These are phyloP conservation scores for Excoecaria agallocha DNA, from an alignment of 345 rosid genomes.

Conservation along the genomic window DNA sequence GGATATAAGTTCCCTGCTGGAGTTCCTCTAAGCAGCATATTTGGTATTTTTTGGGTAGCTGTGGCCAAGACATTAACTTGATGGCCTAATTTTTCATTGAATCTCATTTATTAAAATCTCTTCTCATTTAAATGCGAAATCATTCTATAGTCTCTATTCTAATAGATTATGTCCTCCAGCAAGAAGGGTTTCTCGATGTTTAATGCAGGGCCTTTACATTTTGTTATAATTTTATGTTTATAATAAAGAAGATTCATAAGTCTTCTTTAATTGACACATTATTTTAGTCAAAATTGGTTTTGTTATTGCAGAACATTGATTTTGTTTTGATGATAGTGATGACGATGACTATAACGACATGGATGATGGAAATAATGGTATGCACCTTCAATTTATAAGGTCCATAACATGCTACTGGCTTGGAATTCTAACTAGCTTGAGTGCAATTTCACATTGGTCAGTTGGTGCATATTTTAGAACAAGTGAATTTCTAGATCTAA, in stretches of 20 bases:
- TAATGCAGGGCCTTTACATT: not conserved
- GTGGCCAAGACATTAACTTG: not conserved
- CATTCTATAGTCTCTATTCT: not conserved
- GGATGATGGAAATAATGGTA: too few species aligned
- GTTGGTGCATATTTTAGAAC: too few species aligned
- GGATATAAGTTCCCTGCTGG: not conserved
- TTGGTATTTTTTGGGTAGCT: not conserved
- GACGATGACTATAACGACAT: too few species aligned
- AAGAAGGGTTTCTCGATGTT: too few species aligned
- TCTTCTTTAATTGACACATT: not conserved
- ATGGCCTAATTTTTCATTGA: not conserved
- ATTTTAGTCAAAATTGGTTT: not conserved
- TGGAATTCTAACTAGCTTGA: too few species aligned
- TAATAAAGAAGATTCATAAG: not conserved
- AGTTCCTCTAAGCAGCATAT: not conserved
- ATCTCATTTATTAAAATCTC: not conserved
- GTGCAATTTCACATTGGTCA: too few species aligned
- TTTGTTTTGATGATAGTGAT: too few species aligned
- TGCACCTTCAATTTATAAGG: too few species aligned
- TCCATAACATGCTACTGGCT: too few species aligned
- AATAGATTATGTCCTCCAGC: not conserved
- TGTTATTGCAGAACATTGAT: not conserved
- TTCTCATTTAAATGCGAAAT: not conserved
- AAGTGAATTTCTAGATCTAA: too few species aligned
- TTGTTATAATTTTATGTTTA: not conserved